A percentile compares a stretch with the other conserved stretches of the same genome.
Evolutionary conservation across 225 moss, liverwort and hornwort genomes (phyloP).

Genomic region (Neckera pumila): DNA sequence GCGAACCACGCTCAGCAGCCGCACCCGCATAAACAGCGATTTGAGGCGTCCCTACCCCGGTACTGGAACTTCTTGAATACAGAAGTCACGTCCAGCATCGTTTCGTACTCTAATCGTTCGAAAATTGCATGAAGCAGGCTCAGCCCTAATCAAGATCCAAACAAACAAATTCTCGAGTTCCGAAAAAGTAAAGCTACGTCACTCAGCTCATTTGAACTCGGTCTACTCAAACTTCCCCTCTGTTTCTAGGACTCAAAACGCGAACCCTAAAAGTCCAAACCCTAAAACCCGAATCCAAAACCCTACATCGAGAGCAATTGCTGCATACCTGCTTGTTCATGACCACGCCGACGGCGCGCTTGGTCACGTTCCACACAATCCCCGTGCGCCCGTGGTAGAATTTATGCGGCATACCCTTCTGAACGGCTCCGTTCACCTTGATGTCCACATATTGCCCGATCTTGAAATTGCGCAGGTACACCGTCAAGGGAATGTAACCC

Average conservation of each 20-base stretch:
- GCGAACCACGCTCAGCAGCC: not conserved
- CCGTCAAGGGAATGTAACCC: conserved; percentile 45
- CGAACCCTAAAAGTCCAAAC: not conserved
- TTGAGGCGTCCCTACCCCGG: not conserved
- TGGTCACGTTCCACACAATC: conserved; percentile 46
- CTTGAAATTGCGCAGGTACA: conserved; percentile 48
- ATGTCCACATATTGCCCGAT: conserved; percentile 50
- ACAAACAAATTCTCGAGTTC: not conserved
- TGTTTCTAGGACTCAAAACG: not conserved
- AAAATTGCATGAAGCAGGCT: not conserved
- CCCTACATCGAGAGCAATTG: not conserved
- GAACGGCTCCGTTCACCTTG: conserved; percentile 51
- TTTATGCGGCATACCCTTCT: conserved; percentile 58
- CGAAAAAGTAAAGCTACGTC: not conserved
- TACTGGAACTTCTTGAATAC: not conserved
- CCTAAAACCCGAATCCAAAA: not conserved
- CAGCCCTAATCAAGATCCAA: not conserved
- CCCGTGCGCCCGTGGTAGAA: conserved; percentile 54
- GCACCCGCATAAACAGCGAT: not conserved
- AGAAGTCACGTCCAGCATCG: not conserved
- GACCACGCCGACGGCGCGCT: conserved; percentile 47
- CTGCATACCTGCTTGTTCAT: conserved; percentile 43
- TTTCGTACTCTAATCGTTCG: not conserved
- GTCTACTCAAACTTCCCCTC: too few relatives aligned
- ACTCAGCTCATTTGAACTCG: not conserved